These are phyloP conservation scores for Fraxinus xanthoxyloides DNA, from an alignment of 305 asterid species.

Conservation along the genomic window DNA sequence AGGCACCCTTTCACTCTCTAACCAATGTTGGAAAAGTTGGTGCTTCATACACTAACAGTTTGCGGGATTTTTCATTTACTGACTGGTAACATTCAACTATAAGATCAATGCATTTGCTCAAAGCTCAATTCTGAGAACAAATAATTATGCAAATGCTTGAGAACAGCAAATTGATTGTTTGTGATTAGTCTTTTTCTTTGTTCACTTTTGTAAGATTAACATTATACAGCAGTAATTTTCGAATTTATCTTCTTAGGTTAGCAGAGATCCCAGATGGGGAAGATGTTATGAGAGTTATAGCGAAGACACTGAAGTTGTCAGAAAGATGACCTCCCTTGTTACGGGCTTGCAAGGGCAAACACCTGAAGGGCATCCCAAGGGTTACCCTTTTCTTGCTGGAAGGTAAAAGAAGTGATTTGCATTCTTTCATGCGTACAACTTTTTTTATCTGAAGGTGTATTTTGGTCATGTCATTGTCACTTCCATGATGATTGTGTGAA, in stretches of 20 bases:
- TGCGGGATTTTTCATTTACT: not conserved
- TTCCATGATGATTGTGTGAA: too few species aligned
- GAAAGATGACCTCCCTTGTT: constrained; percentile 76
- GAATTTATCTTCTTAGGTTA: constrained; percentile 49
- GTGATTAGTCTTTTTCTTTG: not conserved
- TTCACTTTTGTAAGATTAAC: not conserved
- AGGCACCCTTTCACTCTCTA: not conserved
- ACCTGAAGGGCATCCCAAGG: constrained; percentile 75
- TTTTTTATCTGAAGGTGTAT: too few species aligned
- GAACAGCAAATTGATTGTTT: constrained; percentile 1
- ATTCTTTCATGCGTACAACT: not conserved
- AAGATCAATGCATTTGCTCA: not conserved
- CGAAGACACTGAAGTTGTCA: constrained; percentile 73
- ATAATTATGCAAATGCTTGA: constrained; percentile 3
- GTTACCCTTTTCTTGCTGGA: constrained; percentile 94
- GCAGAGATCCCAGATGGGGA: constrained; percentile 98
- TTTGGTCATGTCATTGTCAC: too few species aligned
- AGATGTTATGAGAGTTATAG: constrained; percentile 87
- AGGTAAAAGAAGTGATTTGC: constrained; percentile 42
- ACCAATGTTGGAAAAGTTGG: not conserved
- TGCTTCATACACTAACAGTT: not conserved
- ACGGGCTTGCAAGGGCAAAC: constrained; percentile 92
- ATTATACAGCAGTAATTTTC: constrained; percentile 17
- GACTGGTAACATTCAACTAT: not conserved
- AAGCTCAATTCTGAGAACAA: not conserved